Evolutionary conservation across 2,329 filamentous ascomycete genomes (phyloP), one percentile per base, ranked within the genome.

Genomic region (Colletotrichum lupini): DNA sequence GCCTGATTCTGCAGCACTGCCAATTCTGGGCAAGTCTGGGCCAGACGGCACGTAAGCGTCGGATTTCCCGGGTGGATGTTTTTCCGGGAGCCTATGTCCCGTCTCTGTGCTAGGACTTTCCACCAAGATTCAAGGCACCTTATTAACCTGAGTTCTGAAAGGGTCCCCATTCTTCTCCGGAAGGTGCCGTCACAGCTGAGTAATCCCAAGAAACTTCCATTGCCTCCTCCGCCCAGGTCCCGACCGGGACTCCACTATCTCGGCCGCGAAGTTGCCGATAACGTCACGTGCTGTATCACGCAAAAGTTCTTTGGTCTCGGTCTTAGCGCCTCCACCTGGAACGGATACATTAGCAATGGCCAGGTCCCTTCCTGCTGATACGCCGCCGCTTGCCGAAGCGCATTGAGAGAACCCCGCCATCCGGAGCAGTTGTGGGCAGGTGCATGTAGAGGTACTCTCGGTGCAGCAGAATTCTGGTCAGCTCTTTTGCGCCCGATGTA

Each of bases 401-500:
- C 70, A 70, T 65, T 73, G 67, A 69, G 28, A 57, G 55, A 35
- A 73, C 71, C 71, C 71, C 71, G 71, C 71, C 67, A 71, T 73
- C 61, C 57, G 35, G 61, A 61, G 53, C 32, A 66, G 58, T 26
- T 72, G 69, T 72, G 69, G 69, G 65, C 66, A 68, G 59, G 69
- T 68, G 65, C 69, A 55, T 63, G 69, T 49, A 59, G 59, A 52
- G 53, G 68, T 59, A 69, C 69, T 69, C 53, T 37, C 46, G 30
- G 66, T 55, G 61, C 55, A 73, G 60, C 67, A 73, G 60, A 71
- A 35, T 61, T 73, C 67, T 66, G 67, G 71, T 73, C 71, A 73
- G 72, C 74, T 75, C 74, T 68, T 52, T 58, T 72, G 55, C 72
- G 68, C 72, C 72, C 72, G 72, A 74, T 74, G 68, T 72, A 74